A percentile compares a stretch with the other conserved stretches of the same genome.
Conservation (phyloP, 2,329 filamentous ascomycete genomes). For the Alternaria longipes region DNA sequence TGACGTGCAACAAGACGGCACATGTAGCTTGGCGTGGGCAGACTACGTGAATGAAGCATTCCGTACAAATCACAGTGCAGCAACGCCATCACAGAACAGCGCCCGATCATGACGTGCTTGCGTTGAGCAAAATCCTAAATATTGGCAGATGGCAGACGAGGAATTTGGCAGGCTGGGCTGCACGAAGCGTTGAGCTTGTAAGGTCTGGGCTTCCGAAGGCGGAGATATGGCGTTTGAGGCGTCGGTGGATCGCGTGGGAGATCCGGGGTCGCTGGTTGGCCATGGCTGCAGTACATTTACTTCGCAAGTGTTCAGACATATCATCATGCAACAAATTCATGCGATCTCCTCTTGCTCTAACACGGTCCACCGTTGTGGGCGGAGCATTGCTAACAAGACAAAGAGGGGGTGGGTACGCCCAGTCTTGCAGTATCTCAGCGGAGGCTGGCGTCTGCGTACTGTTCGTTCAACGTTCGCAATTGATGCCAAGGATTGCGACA, state of each 20-base stretch:
- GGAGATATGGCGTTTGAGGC: slow-evolving; percentile 23
- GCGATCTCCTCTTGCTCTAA: background rate
- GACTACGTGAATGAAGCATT: slow-evolving; percentile 13
- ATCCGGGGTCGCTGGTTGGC: slow-evolving; percentile 15
- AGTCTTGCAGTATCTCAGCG: background rate
- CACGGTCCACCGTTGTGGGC: background rate
- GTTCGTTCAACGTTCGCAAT: slow-evolving; percentile 13
- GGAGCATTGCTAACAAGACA: background rate
- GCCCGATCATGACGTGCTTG: slow-evolving; percentile 34
- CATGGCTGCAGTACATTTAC: background rate
- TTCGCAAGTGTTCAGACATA: background rate
- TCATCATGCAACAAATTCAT: background rate
- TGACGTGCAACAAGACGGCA: slow-evolving; percentile 25
- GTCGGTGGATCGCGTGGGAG: slow-evolving; percentile 6
- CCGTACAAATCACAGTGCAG: slow-evolving; percentile 33
- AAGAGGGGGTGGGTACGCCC: background rate
- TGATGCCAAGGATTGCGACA: slow-evolving; percentile 21
- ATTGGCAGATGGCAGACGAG: slow-evolving; percentile 29
- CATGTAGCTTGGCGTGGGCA: slow-evolving; percentile 34
- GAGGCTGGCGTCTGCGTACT: background rate
- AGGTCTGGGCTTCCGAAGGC: slow-evolving; percentile 37
- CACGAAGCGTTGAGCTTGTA: slow-evolving; percentile 38
- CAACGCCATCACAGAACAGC: slow-evolving; percentile 18
- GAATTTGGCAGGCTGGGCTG: slow-evolving; percentile 31
- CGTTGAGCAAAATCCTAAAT: slow-evolving; percentile 21